Conservation (phyloP, 139 green algal species). For the Auxenochlorella pyrenoidosa region DNA sequence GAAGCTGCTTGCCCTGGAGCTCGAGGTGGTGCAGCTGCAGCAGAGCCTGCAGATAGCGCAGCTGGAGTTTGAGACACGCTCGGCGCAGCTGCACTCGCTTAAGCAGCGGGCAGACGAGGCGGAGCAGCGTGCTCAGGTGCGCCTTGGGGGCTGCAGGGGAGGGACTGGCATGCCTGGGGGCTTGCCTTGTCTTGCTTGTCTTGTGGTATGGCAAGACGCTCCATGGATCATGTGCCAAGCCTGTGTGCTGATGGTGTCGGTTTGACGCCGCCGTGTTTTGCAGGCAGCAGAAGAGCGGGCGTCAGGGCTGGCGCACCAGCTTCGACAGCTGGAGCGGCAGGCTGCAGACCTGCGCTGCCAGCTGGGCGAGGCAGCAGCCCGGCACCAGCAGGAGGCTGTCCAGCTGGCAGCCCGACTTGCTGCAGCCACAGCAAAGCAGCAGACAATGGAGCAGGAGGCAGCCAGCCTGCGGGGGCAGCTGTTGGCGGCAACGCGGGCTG, state of each 20-base stretch:
- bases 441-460: background rate
- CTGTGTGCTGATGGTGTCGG: too few species aligned
- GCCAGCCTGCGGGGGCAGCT: background rate
- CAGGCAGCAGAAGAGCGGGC: constrained; percentile 21
- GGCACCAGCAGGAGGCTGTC: background rate
- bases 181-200: too few species aligned
- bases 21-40: constrained; percentile 43
- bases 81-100: background rate
- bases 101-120: constrained; percentile 12
- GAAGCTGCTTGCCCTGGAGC: constrained; percentile 34
- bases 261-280: too few species aligned
- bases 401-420: background rate
- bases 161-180: background rate
- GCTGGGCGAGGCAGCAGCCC: background rate
- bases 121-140: constrained; percentile 21
- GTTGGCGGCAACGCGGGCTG: background rate
- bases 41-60: constrained; percentile 34
- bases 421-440: background rate
- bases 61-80: constrained; percentile 36
- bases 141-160: background rate
- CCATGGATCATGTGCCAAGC: too few species aligned
- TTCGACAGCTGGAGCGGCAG: constrained; percentile 1
- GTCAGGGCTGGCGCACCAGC: background rate
- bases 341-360: background rate
- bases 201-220: too few species aligned